Percentiles rank a stretch among this genome's conserved stretches.
Conservation (phyloP, 2,329 filamentous ascomycete genomes). For the Neonectria coccinea region DNA sequence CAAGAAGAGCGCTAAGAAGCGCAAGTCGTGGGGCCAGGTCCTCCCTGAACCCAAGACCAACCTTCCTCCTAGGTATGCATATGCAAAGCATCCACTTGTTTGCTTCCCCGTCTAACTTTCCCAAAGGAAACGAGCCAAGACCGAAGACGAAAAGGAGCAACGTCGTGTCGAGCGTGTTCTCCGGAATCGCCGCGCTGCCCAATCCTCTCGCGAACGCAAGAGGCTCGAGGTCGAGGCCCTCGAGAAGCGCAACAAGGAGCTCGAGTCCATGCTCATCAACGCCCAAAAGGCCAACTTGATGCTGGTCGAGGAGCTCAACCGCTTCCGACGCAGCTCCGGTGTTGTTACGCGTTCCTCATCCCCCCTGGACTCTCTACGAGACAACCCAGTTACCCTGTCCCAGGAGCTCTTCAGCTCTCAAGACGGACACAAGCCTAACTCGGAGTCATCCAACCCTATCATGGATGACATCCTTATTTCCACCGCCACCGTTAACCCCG, state of each 20-base stretch:
- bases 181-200: conserved; percentile 93
- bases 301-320: conserved; percentile 63
- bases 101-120: conserved; percentile 40
- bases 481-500: conserved; percentile 69
- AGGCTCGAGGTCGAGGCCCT: conserved; percentile 88
- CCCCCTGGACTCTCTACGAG: conserved; percentile 57
- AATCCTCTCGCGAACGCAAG: conserved; percentile 96
- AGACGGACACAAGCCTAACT: conserved; percentile 50
- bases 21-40: conserved; percentile 99
- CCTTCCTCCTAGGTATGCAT: conserved; percentile 82
- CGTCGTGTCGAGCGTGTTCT: conserved; percentile 96
- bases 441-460: conserved; percentile 49
- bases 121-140: conserved; percentile 92
- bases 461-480: conserved; percentile 59
- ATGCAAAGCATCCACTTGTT: neutral
- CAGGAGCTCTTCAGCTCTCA: conserved; percentile 68
- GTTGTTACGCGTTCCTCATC: conserved; percentile 56
- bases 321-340: conserved; percentile 59
- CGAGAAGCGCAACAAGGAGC: conserved; percentile 78
- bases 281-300: conserved; percentile 66
- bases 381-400: conserved; percentile 67
- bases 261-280: conserved; percentile 72
- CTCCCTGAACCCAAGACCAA: conserved; percentile 97
- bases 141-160: conserved; percentile 98
- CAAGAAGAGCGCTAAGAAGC: conserved; percentile 88